A percentile compares a stretch with the other conserved stretches of the same genome.
phyloP scores from a whole-genome alignment of 1,284 basidiomycete genomes.

The Omphalotus olearius region DNA sequence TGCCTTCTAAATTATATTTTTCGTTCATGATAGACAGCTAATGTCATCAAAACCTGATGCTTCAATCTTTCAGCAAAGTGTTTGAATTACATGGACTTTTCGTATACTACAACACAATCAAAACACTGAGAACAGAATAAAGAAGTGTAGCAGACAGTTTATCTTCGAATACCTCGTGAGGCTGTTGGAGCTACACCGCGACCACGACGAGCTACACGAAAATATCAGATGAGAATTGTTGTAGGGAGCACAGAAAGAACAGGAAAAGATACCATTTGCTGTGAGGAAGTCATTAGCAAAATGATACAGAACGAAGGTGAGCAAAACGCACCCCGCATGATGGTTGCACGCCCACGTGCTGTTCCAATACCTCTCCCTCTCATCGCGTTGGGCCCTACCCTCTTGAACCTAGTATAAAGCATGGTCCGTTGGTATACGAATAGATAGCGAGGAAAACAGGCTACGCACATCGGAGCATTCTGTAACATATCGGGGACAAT shows the following conservation, averaged over 20 bases:
- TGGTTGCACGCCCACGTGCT: constrained; percentile 94
- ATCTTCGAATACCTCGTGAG: constrained; percentile 75
- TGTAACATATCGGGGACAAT: constrained; percentile 99
- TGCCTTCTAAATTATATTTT: too few species aligned
- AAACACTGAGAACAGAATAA: not conserved
- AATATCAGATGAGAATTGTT: constrained; percentile 15
- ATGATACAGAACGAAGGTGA: constrained; percentile 14
- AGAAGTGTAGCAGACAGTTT: constrained; percentile 21
- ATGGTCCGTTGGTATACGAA: constrained; percentile 12
- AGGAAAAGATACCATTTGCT: constrained; percentile 57
- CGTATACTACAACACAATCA: constrained; percentile 11
- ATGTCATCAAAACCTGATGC: too few species aligned
- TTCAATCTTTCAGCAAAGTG: too few species aligned
- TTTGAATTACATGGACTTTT: not conserved
- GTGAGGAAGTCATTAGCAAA: constrained; percentile 19
- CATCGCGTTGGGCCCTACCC: constrained; percentile 98
- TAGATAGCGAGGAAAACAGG: constrained; percentile 12
- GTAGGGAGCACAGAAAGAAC: not conserved
- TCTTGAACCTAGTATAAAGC: constrained; percentile 81
- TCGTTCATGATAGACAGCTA: too few species aligned
- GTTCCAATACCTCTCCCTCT: constrained; percentile 98
- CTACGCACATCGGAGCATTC: constrained; percentile 94
- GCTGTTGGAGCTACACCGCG: constrained; percentile 66
- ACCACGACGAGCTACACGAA: constrained; percentile 69
- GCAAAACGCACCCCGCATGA: constrained; percentile 75